A percentile compares a stretch with the other conserved stretches of the same genome.
These are phyloP conservation scores for Sporormia fimetaria DNA, from an alignment of 495 filamentous ascomycete species.

Conservation along the genomic window DNA sequence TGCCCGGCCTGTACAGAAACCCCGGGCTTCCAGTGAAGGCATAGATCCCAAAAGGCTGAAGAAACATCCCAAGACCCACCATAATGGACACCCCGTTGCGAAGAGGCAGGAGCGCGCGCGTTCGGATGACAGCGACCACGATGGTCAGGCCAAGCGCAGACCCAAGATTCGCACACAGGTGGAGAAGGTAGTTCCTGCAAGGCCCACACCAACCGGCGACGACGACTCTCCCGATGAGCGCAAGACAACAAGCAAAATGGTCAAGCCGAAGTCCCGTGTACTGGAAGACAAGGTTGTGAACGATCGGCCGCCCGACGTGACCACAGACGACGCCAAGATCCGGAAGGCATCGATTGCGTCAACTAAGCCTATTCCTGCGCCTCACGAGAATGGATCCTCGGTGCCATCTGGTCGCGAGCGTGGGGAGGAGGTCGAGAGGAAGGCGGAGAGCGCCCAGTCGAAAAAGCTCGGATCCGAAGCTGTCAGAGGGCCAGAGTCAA, in stretches of 20 bases:
- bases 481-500: constrained; percentile 7
- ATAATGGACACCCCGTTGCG: constrained; percentile 7
- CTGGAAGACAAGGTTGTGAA: constrained; percentile 14
- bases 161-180: constrained; percentile 13
- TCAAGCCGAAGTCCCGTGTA: constrained; percentile 6
- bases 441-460: constrained; percentile 5
- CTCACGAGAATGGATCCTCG: constrained; percentile 19
- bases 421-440: constrained; percentile 15
- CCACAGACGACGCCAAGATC: constrained; percentile 10
- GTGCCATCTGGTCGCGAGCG: constrained; percentile 17
- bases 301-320: constrained; percentile 7
- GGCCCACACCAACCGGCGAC: constrained; percentile 19
- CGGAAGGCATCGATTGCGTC: constrained; percentile 19
- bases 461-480: too few species aligned
- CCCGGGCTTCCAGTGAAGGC: constrained; percentile 22
- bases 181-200: constrained; percentile 2
- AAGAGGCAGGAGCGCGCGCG: constrained; percentile 3
- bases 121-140: constrained; percentile 17
- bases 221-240: constrained; percentile 19
- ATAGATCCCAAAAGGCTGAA: constrained; percentile 14
- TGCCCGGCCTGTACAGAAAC: constrained; percentile 11
- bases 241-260: constrained; percentile 8
- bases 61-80: constrained; percentile 14
- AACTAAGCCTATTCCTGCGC: constrained; percentile 16
- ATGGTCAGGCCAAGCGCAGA: background rate